Evolutionary conservation across 257 asterid genomes (phyloP), one percentile per base, ranked within the genome.

Genomic region (Solanum gandarillasii): DNA sequence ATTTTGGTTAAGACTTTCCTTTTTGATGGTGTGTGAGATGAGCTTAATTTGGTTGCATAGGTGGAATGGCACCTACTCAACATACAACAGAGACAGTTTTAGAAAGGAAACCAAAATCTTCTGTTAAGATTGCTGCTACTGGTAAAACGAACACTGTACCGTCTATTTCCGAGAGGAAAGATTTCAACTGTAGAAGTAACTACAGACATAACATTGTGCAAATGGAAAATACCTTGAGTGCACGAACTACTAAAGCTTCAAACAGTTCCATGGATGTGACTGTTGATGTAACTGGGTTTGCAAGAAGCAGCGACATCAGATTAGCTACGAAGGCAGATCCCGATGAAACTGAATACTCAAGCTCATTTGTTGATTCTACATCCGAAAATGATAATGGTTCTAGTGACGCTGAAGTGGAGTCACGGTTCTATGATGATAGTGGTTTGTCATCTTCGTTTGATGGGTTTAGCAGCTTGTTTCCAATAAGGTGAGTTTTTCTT

Each of bases 381-480:
- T 95, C 98, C 41, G 94, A 92, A 81, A 91, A 93, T 68, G 98
- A 91, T 90, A 91, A 92, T 86, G 89, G 84, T 84, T 91, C 93
- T 35, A 96, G 98, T 92, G 99, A 95, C 83, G 98, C 94, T 58
- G 99, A 96, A 92, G 99, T 90, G 82, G 99, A 95, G 82, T 96
- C 99, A 18, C 93, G 91, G 78, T 94, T 91, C 86, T 90, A 90
- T 86, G 93, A 90, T n/a, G 95, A 91, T 43, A 86, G 88, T 92
- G 92, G 89, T 79, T 89, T 94, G 88, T 91, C 81, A 75, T 93
- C 95, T 87, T 87, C 95, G 1, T 93, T 92, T 88, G 95, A 94
- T 90, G 95, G 95, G 55, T 91, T 94, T 74, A 90, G 94, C 87
- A 89, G 95, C 88, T 88, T 93, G 29, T 95, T 92, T 68, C 98